Evolutionary conservation across 331 rosid species (phyloP), one percentile per base, ranked within the genome.

Genomic region (Stylosanthes scabra): DNA sequence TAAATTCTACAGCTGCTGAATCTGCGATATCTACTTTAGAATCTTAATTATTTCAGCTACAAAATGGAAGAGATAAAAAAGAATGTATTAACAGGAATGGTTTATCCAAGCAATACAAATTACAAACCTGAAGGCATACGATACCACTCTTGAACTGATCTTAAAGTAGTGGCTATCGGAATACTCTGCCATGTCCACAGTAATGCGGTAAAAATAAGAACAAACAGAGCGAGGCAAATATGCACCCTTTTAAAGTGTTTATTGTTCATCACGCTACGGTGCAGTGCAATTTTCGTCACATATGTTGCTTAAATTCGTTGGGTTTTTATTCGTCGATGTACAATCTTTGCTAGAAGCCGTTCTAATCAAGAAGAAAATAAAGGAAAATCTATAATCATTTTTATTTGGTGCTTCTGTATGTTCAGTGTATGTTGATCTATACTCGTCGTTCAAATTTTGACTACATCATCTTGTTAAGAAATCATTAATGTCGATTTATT

Each of bases 141-240:
- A 55, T 77, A 78, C 82, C 80, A 74, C 75, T 84, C 86, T 79
- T 70, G 85, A 66, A 86, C 81, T 39, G 80, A 72, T 45, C 80
- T 74, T 50, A 91, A 81, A 45, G 88, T 83, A 28, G 41, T 63
- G 10, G 85, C 77, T 63, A 95, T 70, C 42, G 87, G 97, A 71
- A 81, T 95, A 63, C 74, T 80, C 88, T 90, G 91, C 91, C 93
- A 95, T 58, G 82, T 78, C 97, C 92, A 91, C 72, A 91, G 60
- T 68, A 90, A 67, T 51, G 83, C 68, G 55, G 88, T 80, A 50
- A 88, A 74, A 10, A 86, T 57, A 70, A 87, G 47, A 66, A 95
- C 74, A 82, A 82, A 81, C 70, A 95, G 55, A 66, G 78, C 77
- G 59, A 88, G 44, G 75, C 84, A 87, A 77, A 92, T 10, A 74